Base-by-base conservation (phyloP, 2,329 filamentous ascomycete genomes). In the Hawksworthiomyces lignivorus region DNA sequence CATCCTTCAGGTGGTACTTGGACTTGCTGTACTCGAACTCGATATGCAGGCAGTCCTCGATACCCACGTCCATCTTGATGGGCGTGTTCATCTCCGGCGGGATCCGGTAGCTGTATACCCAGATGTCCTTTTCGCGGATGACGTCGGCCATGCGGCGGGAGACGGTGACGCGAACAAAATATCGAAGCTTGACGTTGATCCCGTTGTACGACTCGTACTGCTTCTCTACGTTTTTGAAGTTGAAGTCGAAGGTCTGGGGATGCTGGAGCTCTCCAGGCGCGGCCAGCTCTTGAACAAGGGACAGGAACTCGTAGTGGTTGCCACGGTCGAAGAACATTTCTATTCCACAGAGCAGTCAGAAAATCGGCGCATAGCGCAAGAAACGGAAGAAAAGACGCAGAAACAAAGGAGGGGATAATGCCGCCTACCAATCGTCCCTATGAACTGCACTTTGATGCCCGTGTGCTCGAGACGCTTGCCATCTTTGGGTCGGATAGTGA, bases 311-410 rank as follows among this genome's bases (percentile, higher is more conserved):
- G 73, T 98, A 95, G 70, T 97, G 92, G 63, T 96, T 98, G 56
- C 90, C 90, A 59, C 92, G 87, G 64, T 98, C 92, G 65, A 95
- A 98, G 77, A 97, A 98, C 92, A 98, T 98, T 64, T 98, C 92
- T 94, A 48, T 3, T 11, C 8, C 40, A 41, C 44, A 24, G 41
- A 32, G 17, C 36, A 35, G 41, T 12, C 17, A 30, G 48, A 12
- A 50, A 15, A 17, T 10, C 14, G 44, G 27, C 21, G 45, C 32
- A 24, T 26, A 39, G 33, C 20, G 41, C 10, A 24, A 24, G 21
- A 22, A 8, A 30, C 5, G 3, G 28, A 12, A 22, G 22, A 20
- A 34, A 18, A 33, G 33, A 39, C 28, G 43, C 39, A 43, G 41
- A 35, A 9, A 33, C 24, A 30, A 27, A 31, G 17, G 21, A 21